Base-by-base conservation (phyloP, 768 basidiomycete genomes). In the Termitomyces sp. region DNA sequence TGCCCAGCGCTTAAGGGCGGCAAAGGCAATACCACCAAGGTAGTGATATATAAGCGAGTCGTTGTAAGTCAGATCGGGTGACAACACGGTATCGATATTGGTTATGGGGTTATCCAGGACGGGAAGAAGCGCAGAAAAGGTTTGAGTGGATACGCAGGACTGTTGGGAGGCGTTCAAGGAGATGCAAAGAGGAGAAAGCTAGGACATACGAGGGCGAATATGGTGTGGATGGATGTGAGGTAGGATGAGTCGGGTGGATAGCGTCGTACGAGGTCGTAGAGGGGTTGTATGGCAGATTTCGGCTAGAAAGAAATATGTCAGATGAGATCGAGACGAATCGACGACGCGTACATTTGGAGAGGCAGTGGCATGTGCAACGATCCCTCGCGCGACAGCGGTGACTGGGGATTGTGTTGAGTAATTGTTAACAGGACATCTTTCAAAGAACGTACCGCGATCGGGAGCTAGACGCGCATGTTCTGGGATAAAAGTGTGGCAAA, bases 1-100 rank as follows among this genome's bases (percentile, higher is more conserved):
- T 2, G 74, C 65, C 84, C 87, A 94, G 18, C 76, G 76, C 64
- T 85, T 85, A 45, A 91, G 75, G 0, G 84, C 83, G 0, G 81
- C 81, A 1, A 88, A 76, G 0, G 80, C 81, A n/a, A 90, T 75
- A 1, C 91, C 93, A 3, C 88, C 92, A 2, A 83, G 75, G 69
- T 94, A 93, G 75, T 95, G 91, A 68, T 94, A 94, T n/a, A 81
- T 72, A 24, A 96, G 78, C 65, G 88, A 88, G 70, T 95, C 93
- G 62, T 81, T 85, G 73, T 92, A 93, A 34, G 70, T 72, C 55
- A 95, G 73, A 60, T 92, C 89, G 2, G 82, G 83, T n/a, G 81
- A 69, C 0, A 68, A 61, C 2, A 74, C 78, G 34, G 59, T 59
- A 68, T 88, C 86, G 58, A 94, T 79, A 45, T 82, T 76, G 13